Percentiles rank a stretch among this genome's conserved stretches.
These are phyloP conservation scores for Aspergillus alliaceus DNA, from an alignment of 2,329 filamentous ascomycete genomes.

Conservation along the genomic window DNA sequence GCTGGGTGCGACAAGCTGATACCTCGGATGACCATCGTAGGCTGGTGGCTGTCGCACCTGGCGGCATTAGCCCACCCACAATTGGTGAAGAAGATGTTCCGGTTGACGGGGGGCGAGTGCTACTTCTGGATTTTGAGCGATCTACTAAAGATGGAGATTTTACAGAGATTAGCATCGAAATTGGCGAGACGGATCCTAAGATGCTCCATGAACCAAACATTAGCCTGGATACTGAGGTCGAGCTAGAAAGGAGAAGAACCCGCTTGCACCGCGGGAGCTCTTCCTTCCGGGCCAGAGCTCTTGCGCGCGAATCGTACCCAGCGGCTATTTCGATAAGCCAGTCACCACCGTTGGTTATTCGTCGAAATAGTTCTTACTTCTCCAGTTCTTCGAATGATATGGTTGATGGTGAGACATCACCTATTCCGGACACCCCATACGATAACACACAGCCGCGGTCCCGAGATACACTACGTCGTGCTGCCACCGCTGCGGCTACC, in stretches of 20 bases:
- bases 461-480: constrained; percentile 67
- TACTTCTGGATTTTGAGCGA: constrained; percentile 73
- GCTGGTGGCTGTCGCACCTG: constrained; percentile 71
- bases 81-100: constrained; percentile 73
- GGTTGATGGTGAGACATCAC: constrained; percentile 41
- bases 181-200: constrained; percentile 70
- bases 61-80: constrained; percentile 60
- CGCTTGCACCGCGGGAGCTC: constrained; percentile 59
- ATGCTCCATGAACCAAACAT: constrained; percentile 70
- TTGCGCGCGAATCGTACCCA: constrained; percentile 25
- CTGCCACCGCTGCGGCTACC: constrained; percentile 71
- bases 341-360: constrained; percentile 13
- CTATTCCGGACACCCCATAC: constrained; percentile 69
- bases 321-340: constrained; percentile 19
- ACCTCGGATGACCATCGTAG: constrained; percentile 51
- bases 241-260: constrained; percentile 73
- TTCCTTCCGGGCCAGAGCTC: constrained; percentile 34
- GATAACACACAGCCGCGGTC: constrained; percentile 72
- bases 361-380: constrained; percentile 29
- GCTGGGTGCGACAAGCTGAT: constrained; percentile 66
- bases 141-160: constrained; percentile 55
- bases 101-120: constrained; percentile 74
- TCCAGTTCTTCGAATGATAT: constrained; percentile 24
- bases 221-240: constrained; percentile 75
- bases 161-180: constrained; percentile 67